A percentile compares a stretch with the other conserved stretches of the same genome.
These are phyloP conservation scores for Diaporthe capsici DNA, from an alignment of 2,329 filamentous ascomycete species.

Conservation along the genomic window DNA sequence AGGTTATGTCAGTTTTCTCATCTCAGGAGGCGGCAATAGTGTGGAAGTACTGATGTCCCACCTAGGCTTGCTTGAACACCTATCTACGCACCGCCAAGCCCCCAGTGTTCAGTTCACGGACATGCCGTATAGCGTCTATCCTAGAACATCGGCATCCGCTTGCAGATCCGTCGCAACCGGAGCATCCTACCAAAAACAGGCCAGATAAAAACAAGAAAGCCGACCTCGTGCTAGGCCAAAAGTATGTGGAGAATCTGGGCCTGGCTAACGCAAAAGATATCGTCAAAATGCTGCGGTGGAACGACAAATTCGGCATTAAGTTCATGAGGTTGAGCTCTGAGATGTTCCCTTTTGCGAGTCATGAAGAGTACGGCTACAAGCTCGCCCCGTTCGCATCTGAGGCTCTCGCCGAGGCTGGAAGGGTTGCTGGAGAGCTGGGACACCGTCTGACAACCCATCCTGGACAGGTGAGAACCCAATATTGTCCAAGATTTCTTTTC, in stretches of 20 bases:
- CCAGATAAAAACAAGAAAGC: slow-evolving; percentile 81
- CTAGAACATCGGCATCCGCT: slow-evolving; percentile 90
- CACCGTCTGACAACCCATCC: slow-evolving; percentile 93
- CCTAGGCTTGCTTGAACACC: slow-evolving; percentile 88
- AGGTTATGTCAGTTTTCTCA: slow-evolving; percentile 78
- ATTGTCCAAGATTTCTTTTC: not conserved
- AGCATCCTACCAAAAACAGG: slow-evolving; percentile 87
- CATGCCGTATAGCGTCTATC: slow-evolving; percentile 91
- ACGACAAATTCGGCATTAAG: slow-evolving; percentile 90
- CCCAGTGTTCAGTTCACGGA: slow-evolving; percentile 90
- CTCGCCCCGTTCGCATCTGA: slow-evolving; percentile 87
- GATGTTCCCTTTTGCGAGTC: slow-evolving; percentile 97
- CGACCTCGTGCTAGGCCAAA: slow-evolving; percentile 75
- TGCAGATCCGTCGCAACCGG: slow-evolving; percentile 79
- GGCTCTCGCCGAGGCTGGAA: slow-evolving; percentile 81
- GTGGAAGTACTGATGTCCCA: slow-evolving; percentile 22
- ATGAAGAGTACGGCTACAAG: slow-evolving; percentile 87
- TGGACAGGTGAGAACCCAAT: slow-evolving; percentile 70
- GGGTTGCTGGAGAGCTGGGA: slow-evolving; percentile 80
- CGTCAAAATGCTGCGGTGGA: slow-evolving; percentile 90
- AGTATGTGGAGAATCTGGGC: slow-evolving; percentile 82
- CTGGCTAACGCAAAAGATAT: slow-evolving; percentile 88
- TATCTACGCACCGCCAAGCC: slow-evolving; percentile 87
- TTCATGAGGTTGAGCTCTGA: slow-evolving; percentile 95
- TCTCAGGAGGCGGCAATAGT: not conserved